These are phyloP conservation scores for Irineochytrium annulatum DNA, from an alignment of 192 early-diverging fungal species.

Conservation along the genomic window DNA sequence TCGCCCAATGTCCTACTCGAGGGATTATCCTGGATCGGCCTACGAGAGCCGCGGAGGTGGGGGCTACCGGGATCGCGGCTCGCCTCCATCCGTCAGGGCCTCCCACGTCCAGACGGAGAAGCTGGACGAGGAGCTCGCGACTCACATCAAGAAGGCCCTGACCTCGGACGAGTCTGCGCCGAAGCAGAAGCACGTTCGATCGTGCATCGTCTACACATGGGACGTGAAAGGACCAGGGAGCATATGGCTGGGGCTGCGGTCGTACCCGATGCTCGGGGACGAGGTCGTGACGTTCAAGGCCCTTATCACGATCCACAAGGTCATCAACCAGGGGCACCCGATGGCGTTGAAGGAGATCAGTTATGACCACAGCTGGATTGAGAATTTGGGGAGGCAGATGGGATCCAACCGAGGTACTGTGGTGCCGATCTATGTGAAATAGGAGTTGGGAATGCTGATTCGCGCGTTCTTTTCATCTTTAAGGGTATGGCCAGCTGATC, in stretches of 20 bases:
- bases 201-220: slow-evolving; percentile 90
- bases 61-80: too few species aligned
- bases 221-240: slow-evolving; percentile 82
- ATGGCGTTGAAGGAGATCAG: slow-evolving; percentile 81
- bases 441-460: too few species aligned
- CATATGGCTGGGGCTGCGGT: slow-evolving; percentile 81
- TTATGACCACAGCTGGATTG: slow-evolving; percentile 77
- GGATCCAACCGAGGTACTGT: slow-evolving; percentile 10
- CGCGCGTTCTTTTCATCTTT: not conserved
- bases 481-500: slow-evolving; percentile 76
- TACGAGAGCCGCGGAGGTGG: too few species aligned
- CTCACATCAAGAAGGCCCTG: slow-evolving; percentile 89
- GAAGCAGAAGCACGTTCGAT: slow-evolving; percentile 94
- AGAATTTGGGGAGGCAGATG: slow-evolving; percentile 49
- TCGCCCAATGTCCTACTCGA: too few species aligned
- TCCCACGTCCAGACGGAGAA: slow-evolving; percentile 19
- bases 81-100: slow-evolving; percentile 3
- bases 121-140: slow-evolving; percentile 73
- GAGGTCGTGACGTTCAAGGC: slow-evolving; percentile 97
- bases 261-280: slow-evolving; percentile 83
- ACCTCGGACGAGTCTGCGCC: slow-evolving; percentile 86
- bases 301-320: slow-evolving; percentile 90
- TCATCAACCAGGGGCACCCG: slow-evolving; percentile 88
- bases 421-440: slow-evolving; percentile 5
- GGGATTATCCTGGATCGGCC: too few species aligned